Conservation (phyloP, 2,329 filamentous ascomycete species). For the Aspergillus uvarum region DNA sequence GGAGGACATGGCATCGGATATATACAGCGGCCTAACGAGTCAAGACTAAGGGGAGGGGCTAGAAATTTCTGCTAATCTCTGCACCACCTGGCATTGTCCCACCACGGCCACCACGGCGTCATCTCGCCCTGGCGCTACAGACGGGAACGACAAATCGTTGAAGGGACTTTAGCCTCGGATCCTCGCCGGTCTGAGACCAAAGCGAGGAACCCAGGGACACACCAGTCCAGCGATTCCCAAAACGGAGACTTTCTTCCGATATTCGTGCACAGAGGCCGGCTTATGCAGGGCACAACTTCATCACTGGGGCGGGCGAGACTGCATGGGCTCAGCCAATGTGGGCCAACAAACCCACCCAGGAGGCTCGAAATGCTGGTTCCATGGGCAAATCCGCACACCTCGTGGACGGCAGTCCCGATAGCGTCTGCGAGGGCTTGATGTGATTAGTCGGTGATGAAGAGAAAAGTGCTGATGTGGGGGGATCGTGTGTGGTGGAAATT, state of each 20-base stretch:
- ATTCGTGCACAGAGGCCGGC: slow-evolving; percentile 8
- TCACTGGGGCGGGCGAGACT: slow-evolving; percentile 3
- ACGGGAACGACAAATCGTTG: background rate
- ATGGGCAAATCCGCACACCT: slow-evolving; percentile 10
- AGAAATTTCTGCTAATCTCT: background rate
- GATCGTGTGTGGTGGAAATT: slow-evolving; percentile 2
- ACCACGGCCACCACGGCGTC: background rate
- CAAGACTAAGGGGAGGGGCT: background rate
- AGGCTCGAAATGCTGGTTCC: slow-evolving; percentile 6
- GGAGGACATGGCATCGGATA: background rate
- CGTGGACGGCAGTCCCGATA: slow-evolving; percentile 9
- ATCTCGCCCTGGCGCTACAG: background rate
- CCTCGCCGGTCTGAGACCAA: background rate
- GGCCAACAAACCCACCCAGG: slow-evolving; percentile 4
- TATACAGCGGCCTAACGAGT: background rate
- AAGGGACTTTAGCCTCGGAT: background rate
- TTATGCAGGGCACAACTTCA: slow-evolving; percentile 15
- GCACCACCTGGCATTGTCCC: background rate
- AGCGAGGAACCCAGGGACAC: background rate
- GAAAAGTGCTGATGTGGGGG: background rate
- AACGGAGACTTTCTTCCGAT: slow-evolving; percentile 7
- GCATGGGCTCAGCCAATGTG: slow-evolving; percentile 14
- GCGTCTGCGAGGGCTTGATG: background rate
- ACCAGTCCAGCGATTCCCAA: slow-evolving; percentile 1
- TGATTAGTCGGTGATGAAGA: slow-evolving; percentile 7